phyloP scores from a whole-genome alignment of 2,329 filamentous ascomycete genomes.

The Monilinia fructigena region DNA sequence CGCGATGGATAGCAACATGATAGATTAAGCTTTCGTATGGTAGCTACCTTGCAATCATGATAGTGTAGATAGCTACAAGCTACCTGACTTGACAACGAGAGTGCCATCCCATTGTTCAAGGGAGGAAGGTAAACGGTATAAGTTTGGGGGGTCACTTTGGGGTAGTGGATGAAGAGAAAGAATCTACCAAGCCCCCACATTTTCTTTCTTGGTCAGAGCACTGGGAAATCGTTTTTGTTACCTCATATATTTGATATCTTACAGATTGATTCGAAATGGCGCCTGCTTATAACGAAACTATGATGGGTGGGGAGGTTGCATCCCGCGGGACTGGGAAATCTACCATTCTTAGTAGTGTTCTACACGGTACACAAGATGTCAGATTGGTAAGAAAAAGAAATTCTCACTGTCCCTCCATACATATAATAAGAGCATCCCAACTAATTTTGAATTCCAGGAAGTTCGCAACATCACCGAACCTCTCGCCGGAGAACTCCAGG shows the following conservation, averaged over 20 bases:
- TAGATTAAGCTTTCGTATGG: constrained; percentile 12
- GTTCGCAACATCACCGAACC: constrained; percentile 46
- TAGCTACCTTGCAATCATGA: constrained; percentile 22
- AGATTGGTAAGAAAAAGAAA: constrained; percentile 50
- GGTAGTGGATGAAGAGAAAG: constrained; percentile 1
- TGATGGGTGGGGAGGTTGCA: constrained; percentile 19
- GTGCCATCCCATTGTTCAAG: neutral
- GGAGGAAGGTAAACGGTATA: constrained; percentile 23
- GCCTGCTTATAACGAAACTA: constrained; percentile 25
- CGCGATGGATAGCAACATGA: constrained; percentile 19
- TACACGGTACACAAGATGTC: constrained; percentile 57
- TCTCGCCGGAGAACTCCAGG: constrained; percentile 56
- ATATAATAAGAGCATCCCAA: neutral
- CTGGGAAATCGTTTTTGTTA: constrained; percentile 6
- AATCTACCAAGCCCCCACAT: constrained; percentile 18
- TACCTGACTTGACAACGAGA: constrained; percentile 27
- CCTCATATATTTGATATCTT: constrained; percentile 19
- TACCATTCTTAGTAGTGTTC: constrained; percentile 52
- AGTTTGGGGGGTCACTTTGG: constrained; percentile 23
- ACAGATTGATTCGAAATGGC: constrained; percentile 28
- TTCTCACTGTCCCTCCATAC: neutral
- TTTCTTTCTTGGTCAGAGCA: constrained; percentile 15
- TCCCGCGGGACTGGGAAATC: constrained; percentile 25
- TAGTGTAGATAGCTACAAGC: constrained; percentile 32
- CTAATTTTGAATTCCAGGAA: constrained; percentile 45